phyloP scores from a whole-genome alignment of 768 basidiomycete species.

The Auricularia sp. region DNA sequence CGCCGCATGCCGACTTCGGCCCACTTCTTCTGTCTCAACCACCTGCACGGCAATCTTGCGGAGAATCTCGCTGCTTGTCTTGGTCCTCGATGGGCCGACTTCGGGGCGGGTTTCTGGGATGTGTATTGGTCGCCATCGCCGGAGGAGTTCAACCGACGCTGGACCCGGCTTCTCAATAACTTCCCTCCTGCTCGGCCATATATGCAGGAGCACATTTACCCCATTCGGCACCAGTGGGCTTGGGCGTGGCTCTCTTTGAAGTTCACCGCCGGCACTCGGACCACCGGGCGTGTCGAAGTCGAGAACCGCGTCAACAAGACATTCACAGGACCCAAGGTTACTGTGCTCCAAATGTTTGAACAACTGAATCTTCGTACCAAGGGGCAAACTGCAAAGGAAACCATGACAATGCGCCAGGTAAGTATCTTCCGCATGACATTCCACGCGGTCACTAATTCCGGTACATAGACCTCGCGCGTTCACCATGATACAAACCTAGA shows the following conservation, averaged over 20 bases:
- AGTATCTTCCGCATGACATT: background rate
- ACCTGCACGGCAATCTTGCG: constrained; percentile 22
- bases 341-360: constrained; percentile 16
- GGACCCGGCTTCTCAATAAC: background rate
- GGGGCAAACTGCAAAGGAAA: constrained; percentile 14
- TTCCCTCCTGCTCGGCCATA: constrained; percentile 16
- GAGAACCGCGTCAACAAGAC: constrained; percentile 23
- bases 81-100: constrained; percentile 9
- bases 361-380: constrained; percentile 18
- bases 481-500: constrained; percentile 21
- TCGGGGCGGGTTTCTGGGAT: constrained; percentile 19
- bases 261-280: constrained; percentile 27
- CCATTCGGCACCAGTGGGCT: constrained; percentile 25
- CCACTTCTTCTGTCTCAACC: constrained; percentile 24
- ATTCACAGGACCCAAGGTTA: constrained; percentile 18
- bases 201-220: constrained; percentile 21
- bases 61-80: constrained; percentile 10
- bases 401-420: constrained; percentile 10
- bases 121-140: constrained; percentile 24
- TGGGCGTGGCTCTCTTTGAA: constrained; percentile 21
- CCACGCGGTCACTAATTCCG: background rate
- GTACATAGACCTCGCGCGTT: constrained; percentile 16
- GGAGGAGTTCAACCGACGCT: constrained; percentile 9
- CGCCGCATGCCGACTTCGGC: constrained; percentile 14
- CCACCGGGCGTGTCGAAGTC: constrained; percentile 23